Conservation (phyloP, 2,329 filamentous ascomycete species). For the Verticillium nubilum region DNA sequence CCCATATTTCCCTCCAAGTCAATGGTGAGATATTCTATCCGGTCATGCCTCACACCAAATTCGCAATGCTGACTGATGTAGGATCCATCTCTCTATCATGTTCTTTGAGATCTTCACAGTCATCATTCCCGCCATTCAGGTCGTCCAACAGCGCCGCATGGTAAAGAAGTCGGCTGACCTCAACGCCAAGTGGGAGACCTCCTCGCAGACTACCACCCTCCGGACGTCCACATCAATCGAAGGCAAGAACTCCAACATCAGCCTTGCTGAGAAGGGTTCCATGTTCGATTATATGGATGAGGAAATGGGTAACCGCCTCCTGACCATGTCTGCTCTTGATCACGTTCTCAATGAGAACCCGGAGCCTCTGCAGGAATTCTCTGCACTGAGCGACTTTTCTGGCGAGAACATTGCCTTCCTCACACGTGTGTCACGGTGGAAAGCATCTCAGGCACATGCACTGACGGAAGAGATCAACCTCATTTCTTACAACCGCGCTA, state of each 20-base stretch:
- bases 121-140: slow-evolving; percentile 38
- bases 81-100: slow-evolving; percentile 44
- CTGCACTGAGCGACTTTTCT: slow-evolving; percentile 49
- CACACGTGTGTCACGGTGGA: slow-evolving; percentile 40
- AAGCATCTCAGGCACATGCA: slow-evolving; percentile 10
- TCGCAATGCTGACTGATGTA: slow-evolving; percentile 19
- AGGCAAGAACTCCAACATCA: slow-evolving; percentile 13
- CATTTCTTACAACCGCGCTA: slow-evolving; percentile 33
- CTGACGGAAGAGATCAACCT: background rate
- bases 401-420: slow-evolving; percentile 56
- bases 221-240: slow-evolving; percentile 10
- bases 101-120: slow-evolving; percentile 50
- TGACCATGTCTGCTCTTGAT: slow-evolving; percentile 48
- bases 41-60: background rate
- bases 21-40: slow-evolving; percentile 35
- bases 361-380: slow-evolving; percentile 43
- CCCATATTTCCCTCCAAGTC: slow-evolving; percentile 41
- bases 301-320: slow-evolving; percentile 32
- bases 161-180: slow-evolving; percentile 16
- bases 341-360: slow-evolving; percentile 39
- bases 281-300: slow-evolving; percentile 15
- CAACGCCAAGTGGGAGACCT: slow-evolving; percentile 23
- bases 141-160: slow-evolving; percentile 18
- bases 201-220: slow-evolving; percentile 16
- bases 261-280: slow-evolving; percentile 24